Evolutionary conservation across 2,329 filamentous ascomycete species (phyloP), one percentile per base, ranked within the genome.

Genomic region (Alternaria triticimaculans): DNA sequence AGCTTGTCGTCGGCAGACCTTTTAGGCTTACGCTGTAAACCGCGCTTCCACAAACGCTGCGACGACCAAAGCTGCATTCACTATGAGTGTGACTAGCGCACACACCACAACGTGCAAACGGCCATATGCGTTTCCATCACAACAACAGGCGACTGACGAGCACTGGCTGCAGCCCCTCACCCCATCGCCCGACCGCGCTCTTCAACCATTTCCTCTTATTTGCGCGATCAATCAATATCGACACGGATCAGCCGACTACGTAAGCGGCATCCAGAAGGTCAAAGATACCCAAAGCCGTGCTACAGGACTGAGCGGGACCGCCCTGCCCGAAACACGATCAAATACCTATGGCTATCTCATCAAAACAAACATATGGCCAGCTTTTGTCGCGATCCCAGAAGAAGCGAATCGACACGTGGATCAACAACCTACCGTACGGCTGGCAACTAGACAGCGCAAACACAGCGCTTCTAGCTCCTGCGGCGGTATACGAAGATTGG

Each of bases 401-500:
- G 14, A 41, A 14, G 8, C 28, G 20, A 4, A 63, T 63, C 8
- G 18, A 30, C 14, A 4, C 3, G 4, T 65, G 63, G 63, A 43
- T 55, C 1, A 28, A 60, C 1, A 25, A 43, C 2, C 28, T 50
- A 8, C 37, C 59, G 8, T 41, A 43, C 20, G 18, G 28, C 28
- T 55, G 48, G 37, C 25, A 62, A 4, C 10, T 59, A 2, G n/a
- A 18, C 6, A 45, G 50, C 41, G 44, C 45, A 23, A 30, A 12
- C 18, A 51, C 30, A n/a, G 26, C 50, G 15, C 21, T n/a, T 6
- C 7, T 25, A 12, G 14, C 30, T 18, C 15, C 14, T 14, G 20
- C 18, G 14, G 8, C 2, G 15, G 48, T 63, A 18, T 65, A 60
- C 15, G 15, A 44, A 45, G 60, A 65, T 43, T 65, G 60, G 63